Conservation (phyloP, 805 yeast species). For the Saturnispora sanitii region DNA sequence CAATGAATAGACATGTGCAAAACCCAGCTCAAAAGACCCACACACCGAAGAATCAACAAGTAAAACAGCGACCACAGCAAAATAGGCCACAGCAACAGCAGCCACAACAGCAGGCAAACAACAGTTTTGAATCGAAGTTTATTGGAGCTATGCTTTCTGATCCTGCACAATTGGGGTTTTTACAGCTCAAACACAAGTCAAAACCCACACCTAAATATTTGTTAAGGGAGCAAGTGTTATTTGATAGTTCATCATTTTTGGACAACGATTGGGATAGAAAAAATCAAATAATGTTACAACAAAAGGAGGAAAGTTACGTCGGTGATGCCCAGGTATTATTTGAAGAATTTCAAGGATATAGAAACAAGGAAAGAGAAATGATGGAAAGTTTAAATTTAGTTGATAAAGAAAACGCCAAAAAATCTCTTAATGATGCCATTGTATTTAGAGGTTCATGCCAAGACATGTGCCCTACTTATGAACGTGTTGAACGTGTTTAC, state of each 20-base stretch:
- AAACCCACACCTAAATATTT: conserved; percentile 24
- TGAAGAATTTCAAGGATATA: conserved; percentile 62
- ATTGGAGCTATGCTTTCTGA: conserved; percentile 23
- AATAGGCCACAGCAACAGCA: background rate
- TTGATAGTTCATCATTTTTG: conserved; percentile 26
- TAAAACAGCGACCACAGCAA: background rate
- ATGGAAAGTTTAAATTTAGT: conserved; percentile 81
- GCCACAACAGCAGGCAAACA: background rate
- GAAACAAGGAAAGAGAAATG: conserved; percentile 61
- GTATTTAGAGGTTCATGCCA: conserved; percentile 77
- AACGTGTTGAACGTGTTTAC: conserved; percentile 74
- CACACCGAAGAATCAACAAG: background rate
- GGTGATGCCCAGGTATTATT: conserved; percentile 62
- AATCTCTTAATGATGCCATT: conserved; percentile 82
- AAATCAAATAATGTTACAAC: conserved; percentile 57
- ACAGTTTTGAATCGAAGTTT: conserved; percentile 19
- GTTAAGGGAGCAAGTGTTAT: conserved; percentile 25
- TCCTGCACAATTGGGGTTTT: conserved; percentile 25
- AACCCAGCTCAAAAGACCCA: background rate
- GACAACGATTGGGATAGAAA: conserved; percentile 58
- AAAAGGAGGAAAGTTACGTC: conserved; percentile 34
- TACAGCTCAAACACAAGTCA: conserved; percentile 14
- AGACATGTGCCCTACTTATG: conserved; percentile 94
- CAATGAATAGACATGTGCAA: background rate
- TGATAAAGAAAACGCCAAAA: conserved; percentile 75